A percentile compares a stretch with the other conserved stretches of the same genome.
phyloP scores from a whole-genome alignment of 2,329 filamentous ascomycete genomes.

The Epichloe hybrida region DNA sequence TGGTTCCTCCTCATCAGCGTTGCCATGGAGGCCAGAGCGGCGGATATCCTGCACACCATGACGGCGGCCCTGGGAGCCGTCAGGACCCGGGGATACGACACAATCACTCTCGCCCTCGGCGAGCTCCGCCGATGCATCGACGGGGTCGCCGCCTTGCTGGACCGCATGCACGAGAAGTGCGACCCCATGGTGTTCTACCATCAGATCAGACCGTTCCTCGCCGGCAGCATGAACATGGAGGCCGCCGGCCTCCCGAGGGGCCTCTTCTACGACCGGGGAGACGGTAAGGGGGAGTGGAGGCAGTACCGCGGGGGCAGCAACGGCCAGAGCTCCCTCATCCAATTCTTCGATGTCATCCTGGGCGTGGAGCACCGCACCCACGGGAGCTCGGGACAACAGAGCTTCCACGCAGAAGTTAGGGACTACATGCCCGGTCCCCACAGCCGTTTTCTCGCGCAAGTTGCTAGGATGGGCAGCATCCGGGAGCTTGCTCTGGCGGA shows the following conservation, averaged over 20 bases:
- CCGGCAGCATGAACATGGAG: constrained; percentile 86
- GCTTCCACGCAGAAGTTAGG: constrained; percentile 55
- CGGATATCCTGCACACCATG: constrained; percentile 62
- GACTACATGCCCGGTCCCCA: constrained; percentile 85
- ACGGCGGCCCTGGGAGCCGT: constrained; percentile 61
- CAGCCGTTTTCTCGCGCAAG: constrained; percentile 59
- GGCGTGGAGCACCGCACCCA: constrained; percentile 59
- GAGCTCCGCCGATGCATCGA: constrained; percentile 54
- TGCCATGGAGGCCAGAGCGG: constrained; percentile 76
- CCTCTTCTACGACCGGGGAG: constrained; percentile 69
- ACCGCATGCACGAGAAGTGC: constrained; percentile 81
- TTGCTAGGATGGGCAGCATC: constrained; percentile 60
- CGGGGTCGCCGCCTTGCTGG: constrained; percentile 52
- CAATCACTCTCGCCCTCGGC: constrained; percentile 50
- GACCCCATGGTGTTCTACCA: constrained; percentile 83
- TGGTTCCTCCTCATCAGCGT: constrained; percentile 91
- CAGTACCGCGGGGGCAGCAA: constrained; percentile 85
- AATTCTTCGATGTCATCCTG: constrained; percentile 81
- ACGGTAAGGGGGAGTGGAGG: constrained; percentile 52
- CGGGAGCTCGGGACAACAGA: constrained; percentile 21
- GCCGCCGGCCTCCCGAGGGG: constrained; percentile 71
- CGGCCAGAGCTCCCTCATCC: constrained; percentile 81
- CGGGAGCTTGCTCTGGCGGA: constrained; percentile 47
- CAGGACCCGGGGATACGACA: constrained; percentile 41
- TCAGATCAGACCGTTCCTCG: constrained; percentile 73